Evolutionary conservation across 2,329 filamentous ascomycete species (phyloP).

Genomic region (Fusarium zealandicum): DNA sequence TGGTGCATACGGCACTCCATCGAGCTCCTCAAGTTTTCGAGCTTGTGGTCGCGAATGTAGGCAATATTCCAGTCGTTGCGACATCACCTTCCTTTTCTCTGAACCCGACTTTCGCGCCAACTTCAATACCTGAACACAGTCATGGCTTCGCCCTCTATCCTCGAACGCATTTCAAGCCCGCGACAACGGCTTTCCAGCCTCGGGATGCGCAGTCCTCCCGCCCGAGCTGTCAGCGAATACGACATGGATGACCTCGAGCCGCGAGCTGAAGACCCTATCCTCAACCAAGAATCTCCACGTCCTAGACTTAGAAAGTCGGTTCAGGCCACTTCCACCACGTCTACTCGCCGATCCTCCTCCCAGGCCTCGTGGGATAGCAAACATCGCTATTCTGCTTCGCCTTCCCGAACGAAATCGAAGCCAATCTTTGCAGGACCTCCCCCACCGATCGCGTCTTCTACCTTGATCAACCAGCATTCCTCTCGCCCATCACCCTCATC

Average conservation of each 20-base stretch:
- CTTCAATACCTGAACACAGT: background rate
- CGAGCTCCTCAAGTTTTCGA: background rate
- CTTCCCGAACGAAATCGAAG: conserved; percentile 44
- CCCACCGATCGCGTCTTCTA: conserved; percentile 58
- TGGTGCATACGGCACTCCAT: background rate
- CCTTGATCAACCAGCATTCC: conserved; percentile 39
- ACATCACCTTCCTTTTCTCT: background rate
- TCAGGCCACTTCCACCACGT: conserved; percentile 6
- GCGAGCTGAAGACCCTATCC: conserved; percentile 42
- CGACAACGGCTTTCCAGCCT: conserved; percentile 38
- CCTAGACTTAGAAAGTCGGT: conserved; percentile 32
- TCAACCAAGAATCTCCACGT: conserved; percentile 33
- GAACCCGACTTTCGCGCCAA: background rate
- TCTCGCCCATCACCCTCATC: conserved; percentile 14
- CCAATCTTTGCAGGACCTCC: conserved; percentile 58
- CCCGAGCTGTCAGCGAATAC: conserved; percentile 45
- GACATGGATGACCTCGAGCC: conserved; percentile 51
- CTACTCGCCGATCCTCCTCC: conserved; percentile 26
- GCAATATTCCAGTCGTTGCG: conserved; percentile 14
- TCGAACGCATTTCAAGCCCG: conserved; percentile 40
- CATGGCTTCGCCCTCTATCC: conserved; percentile 43
- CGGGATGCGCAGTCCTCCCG: conserved; percentile 38
- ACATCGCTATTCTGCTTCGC: conserved; percentile 43
- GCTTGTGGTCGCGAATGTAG: conserved; percentile 16
- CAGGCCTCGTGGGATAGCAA: conserved; percentile 33